Base-by-base conservation (phyloP, 2,329 filamentous ascomycete species). In the Cytospora chrysosperma region DNA sequence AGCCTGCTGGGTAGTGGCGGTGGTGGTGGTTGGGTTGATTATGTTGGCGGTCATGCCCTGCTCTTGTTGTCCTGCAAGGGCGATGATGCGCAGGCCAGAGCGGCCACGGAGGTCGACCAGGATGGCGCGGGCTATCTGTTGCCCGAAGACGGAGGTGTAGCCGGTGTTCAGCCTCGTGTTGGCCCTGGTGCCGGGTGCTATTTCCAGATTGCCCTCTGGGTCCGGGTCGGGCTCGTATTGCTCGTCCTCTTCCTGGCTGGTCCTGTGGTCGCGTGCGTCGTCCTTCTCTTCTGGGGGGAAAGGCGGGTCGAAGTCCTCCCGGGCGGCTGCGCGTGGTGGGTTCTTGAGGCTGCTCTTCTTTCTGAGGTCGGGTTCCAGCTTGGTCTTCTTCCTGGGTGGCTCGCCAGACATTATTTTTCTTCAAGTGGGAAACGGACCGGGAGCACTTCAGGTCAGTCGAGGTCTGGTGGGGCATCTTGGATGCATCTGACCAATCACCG, bases 251-350 rank as follows among this genome's bases (percentile, higher is more conserved):
- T 34, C 34, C 10, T 17, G 3, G 37, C 51, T n/a, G 28, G 19
- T 51, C 6, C 26, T 9, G 47, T 37, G 21, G 13, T 28, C 13
- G 37, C 24, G 21, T 30, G 12, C 26, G 32, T 32, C 27, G 26
- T 28, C 19, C 32, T 34, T 34, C 32, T 34, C 40, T 10, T 27
- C 21, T 6, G 47, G 21, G n/a, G 47, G 21, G n/a, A 61, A 61
- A 4, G 51, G 59, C 3, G 59, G 59, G 5, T 61, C 59, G 7
- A 61, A 50, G 10, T 55, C 37, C 19, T 61, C 59, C 19, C 58
- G 59, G 34, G 37, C 27, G 30, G 34, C 15, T n/a, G 37, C 15
- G 26, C 55, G 21, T 34, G 51, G 30, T 21, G 30, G 30, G 32
- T n/a, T 13, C 37, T 27, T 13, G 26, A 37, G 52, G 27, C 28